Conservation (phyloP, 306 rosid species). For the Fragaria ananassa region DNA sequence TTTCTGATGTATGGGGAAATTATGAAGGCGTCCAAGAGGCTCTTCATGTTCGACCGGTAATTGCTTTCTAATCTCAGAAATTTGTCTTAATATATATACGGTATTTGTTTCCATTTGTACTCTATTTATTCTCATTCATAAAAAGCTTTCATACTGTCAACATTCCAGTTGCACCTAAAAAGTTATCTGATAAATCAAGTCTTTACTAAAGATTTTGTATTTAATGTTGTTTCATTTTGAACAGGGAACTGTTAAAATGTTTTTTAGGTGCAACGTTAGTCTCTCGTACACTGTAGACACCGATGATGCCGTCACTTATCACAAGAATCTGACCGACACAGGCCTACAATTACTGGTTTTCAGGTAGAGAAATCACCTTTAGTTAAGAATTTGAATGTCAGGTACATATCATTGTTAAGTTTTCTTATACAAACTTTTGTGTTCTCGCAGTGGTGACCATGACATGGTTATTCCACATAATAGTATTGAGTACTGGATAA, state of each 20-base stretch:
- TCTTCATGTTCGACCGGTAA: slow-evolving; percentile 23
- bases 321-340: slow-evolving; percentile 13
- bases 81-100: not conserved
- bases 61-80: not conserved
- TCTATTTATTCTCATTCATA: not conserved
- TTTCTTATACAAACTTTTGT: not conserved
- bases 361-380: slow-evolving; percentile 6
- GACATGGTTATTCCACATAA: slow-evolving; percentile 26
- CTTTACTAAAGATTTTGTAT: not conserved
- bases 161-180: not conserved
- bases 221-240: not conserved
- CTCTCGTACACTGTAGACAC: slow-evolving; percentile 19
- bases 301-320: slow-evolving; percentile 10
- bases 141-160: not conserved
- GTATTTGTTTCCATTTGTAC: not conserved
- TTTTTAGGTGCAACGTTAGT: slow-evolving; percentile 20
- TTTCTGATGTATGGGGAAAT: slow-evolving; percentile 15
- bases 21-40: slow-evolving; percentile 20
- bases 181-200: not conserved
- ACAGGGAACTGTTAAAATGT: slow-evolving; percentile 25
- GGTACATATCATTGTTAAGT: not conserved
- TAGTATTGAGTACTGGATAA: slow-evolving; percentile 28
- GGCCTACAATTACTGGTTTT: slow-evolving; percentile 25
- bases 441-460: slow-evolving; percentile 27
- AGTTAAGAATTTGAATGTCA: not conserved